These are phyloP conservation scores for Trichophyton equinum DNA, from an alignment of 2,329 filamentous ascomycete genomes.

Conservation along the genomic window DNA sequence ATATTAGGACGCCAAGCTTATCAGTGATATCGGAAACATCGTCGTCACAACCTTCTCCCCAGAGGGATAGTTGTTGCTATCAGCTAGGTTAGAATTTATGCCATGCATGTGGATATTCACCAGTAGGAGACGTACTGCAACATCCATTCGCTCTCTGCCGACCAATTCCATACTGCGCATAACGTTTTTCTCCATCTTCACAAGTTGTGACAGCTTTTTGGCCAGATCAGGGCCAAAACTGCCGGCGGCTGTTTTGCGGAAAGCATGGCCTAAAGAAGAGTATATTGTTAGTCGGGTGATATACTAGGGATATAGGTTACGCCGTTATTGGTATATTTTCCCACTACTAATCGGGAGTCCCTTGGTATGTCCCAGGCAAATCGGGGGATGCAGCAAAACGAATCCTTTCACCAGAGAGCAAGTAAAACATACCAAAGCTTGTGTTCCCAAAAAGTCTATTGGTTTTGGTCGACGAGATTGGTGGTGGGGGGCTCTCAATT, in stretches of 20 bases:
- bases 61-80: slow-evolving; percentile 96
- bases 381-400: background rate
- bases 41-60: slow-evolving; percentile 91
- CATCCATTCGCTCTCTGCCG: slow-evolving; percentile 93
- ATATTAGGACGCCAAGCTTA: slow-evolving; percentile 94
- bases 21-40: slow-evolving; percentile 98
- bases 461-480: slow-evolving; percentile 79
- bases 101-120: background rate
- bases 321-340: background rate
- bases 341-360: background rate
- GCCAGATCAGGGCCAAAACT: slow-evolving; percentile 67
- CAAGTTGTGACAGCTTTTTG: slow-evolving; percentile 93
- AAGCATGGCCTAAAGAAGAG: slow-evolving; percentile 46
- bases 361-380: background rate
- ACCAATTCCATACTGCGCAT: slow-evolving; percentile 98
- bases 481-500: slow-evolving; percentile 83
- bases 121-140: slow-evolving; percentile 58
- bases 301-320: background rate
- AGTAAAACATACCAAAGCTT: slow-evolving; percentile 59
- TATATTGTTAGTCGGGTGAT: background rate
- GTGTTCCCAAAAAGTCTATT: slow-evolving; percentile 77
- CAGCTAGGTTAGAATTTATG: slow-evolving; percentile 14
- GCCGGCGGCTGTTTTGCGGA: slow-evolving; percentile 40
- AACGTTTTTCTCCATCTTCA: slow-evolving; percentile 99
- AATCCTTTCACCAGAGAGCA: slow-evolving; percentile 3